Evolutionary conservation across 805 yeast species (phyloP).

Genomic region (Lachancea sp.): DNA sequence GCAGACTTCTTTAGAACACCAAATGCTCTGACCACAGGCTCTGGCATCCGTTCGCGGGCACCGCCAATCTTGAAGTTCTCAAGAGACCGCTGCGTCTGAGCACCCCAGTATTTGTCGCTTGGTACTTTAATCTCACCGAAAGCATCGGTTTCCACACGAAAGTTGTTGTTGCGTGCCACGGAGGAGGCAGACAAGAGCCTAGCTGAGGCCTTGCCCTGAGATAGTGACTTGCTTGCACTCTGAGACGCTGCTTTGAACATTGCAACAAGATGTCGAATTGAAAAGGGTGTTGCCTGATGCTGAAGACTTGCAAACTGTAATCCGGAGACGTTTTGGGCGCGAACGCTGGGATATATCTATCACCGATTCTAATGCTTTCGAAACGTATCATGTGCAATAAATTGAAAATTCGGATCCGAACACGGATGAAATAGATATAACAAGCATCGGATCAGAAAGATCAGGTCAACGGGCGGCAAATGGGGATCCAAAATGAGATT

Average conservation of each 20-base stretch:
- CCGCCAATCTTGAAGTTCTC: slow-evolving; percentile 97
- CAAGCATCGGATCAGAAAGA: background rate
- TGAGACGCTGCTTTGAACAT: slow-evolving; percentile 10
- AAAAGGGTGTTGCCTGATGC: background rate
- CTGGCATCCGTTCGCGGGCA: slow-evolving; percentile 80
- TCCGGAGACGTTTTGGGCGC: too few relatives aligned
- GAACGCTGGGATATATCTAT: too few relatives aligned
- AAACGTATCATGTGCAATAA: background rate
- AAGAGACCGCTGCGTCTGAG: slow-evolving; percentile 91
- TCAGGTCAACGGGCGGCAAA: too few relatives aligned
- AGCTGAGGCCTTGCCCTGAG: background rate
- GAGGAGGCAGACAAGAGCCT: slow-evolving; percentile 5
- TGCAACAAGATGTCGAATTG: too few relatives aligned
- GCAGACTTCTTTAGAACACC: slow-evolving; percentile 93
- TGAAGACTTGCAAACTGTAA: background rate
- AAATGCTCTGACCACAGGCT: slow-evolving; percentile 83
- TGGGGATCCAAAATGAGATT: too few relatives aligned
- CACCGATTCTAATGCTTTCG: background rate
- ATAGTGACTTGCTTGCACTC: slow-evolving; percentile 2
- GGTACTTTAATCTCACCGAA: slow-evolving; percentile 95
- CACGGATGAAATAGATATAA: background rate
- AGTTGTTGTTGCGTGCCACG: slow-evolving; percentile 2
- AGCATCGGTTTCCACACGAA: slow-evolving; percentile 84
- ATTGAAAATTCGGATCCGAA: background rate
- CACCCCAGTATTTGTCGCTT: slow-evolving; percentile 89